Evolutionary conservation across 1,284 basidiomycete species (phyloP), one percentile per base, ranked within the genome.

Genomic region (Pholiota adiposa): DNA sequence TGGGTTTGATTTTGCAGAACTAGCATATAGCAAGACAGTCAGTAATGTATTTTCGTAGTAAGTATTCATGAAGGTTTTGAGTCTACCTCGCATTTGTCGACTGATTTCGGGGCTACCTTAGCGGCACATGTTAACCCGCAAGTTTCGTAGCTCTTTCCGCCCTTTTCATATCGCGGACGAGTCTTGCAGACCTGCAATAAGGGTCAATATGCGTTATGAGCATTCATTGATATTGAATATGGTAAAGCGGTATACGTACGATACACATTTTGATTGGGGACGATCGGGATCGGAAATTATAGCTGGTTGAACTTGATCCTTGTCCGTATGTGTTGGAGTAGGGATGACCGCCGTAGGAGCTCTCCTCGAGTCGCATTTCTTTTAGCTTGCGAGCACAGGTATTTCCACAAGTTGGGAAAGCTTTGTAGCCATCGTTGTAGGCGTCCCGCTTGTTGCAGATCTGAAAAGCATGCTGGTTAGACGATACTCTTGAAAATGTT

Each of bases 71-170:
- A n/a, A n/a, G n/a, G n/a, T n/a, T 25, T 11, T 19, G 36, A 18
- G 53, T 61, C 27, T 41, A 70, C 68, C 9, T 65, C 62, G 51
- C 67, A 68, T 65, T 67, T 65, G 56, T 66, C 64, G 25, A 65
- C 40, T 9, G 52, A 19, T n/a, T 56, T 58, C 48, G 65, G 58
- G 16, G 58, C 46, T 3, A 68, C 19, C 53, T 65, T 67, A 19
- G 67, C 59, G 27, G 67, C 69, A 58, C 69, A 70, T n/a, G 62
- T 68, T 14, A 70, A 51, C 7, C 67, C 67, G 19, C 67, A 69
- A 2, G 67, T 69, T 16, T 61, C 64, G 23, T 58, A 69, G 1
- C 58, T 61, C 43, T 65, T 67, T 2, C 63, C 65, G 33, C 63
- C 62, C 41, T 62, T 65, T 48, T 62, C 58, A 41, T 60, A 67